Percentiles rank a stretch among this genome's conserved stretches.
phyloP scores from a whole-genome alignment of 140 eudicot genomes.

The Stevia rebaudiana region DNA sequence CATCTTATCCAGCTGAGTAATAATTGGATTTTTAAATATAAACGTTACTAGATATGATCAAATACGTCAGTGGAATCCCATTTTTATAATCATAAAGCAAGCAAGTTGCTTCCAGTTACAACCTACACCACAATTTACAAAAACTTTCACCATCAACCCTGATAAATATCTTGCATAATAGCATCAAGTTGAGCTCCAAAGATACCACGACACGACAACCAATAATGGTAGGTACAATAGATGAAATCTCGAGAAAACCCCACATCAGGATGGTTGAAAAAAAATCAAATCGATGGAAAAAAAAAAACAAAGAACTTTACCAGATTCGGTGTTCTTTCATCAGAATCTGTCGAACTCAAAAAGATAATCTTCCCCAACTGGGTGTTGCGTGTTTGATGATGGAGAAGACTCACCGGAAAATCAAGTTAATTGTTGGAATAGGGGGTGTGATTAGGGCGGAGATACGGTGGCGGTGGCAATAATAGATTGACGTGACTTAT shows the following conservation, averaged over 20 bases:
- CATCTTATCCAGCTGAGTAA: slow-evolving; percentile 25
- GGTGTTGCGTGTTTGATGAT: not conserved
- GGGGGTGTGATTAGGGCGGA: slow-evolving; percentile 19
- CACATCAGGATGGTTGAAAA: not conserved
- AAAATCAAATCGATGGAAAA: not conserved
- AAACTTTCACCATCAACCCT: slow-evolving; percentile 17
- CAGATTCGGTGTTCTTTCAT: slow-evolving; percentile 19
- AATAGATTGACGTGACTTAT: slow-evolving; percentile 27
- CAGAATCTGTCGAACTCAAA: slow-evolving; percentile 22
- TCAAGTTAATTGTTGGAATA: not conserved
- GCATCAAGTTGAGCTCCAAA: slow-evolving; percentile 27
- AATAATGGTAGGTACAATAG: not conserved
- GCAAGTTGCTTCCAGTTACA: slow-evolving; percentile 29
- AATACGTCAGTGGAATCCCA: slow-evolving; percentile 17
- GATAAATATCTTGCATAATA: slow-evolving; percentile 15
- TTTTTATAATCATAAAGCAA: slow-evolving; percentile 22
- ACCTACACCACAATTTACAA: slow-evolving; percentile 22
- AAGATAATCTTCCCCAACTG: slow-evolving; percentile 11
- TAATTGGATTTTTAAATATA: slow-evolving; percentile 3
- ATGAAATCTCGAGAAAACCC: not conserved
- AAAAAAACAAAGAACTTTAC: slow-evolving; percentile 3
- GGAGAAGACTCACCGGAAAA: not conserved
- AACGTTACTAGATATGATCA: slow-evolving; percentile 19
- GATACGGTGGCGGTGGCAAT: slow-evolving; percentile 23
- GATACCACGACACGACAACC: slow-evolving; percentile 14